These are phyloP conservation scores for Penicillium sp. DNA, from an alignment of 2,329 filamentous ascomycete genomes.

Conservation along the genomic window DNA sequence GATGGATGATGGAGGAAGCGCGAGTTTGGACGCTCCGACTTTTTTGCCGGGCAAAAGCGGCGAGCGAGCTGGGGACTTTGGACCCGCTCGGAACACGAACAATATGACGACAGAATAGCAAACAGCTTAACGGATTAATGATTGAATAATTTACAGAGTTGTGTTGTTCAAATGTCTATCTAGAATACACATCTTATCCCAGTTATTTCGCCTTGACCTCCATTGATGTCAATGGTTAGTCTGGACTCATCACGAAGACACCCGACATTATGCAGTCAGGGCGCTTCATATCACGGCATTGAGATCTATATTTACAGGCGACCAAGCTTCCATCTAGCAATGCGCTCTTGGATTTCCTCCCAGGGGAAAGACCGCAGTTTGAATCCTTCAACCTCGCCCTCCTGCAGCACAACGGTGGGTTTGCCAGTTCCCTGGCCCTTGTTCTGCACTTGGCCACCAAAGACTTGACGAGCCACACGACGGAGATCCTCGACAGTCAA, in stretches of 20 bases:
- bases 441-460: constrained; percentile 76
- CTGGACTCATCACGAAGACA: not conserved
- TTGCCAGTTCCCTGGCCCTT: constrained; percentile 75
- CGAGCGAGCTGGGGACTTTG: constrained; percentile 29
- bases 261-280: not conserved
- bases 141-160: constrained; percentile 17
- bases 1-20: constrained; percentile 27
- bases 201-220: constrained; percentile 1
- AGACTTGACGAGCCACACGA: constrained; percentile 74
- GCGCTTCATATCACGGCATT: not conserved
- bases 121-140: not conserved
- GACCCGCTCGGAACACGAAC: constrained; percentile 16
- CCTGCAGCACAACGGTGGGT: constrained; percentile 92
- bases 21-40: constrained; percentile 34
- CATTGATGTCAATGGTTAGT: not conserved
- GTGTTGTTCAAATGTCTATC: constrained; percentile 11
- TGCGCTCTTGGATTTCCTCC: constrained; percentile 86
- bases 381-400: constrained; percentile 73
- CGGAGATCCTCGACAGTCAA: constrained; percentile 79
- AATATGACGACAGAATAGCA: not conserved
- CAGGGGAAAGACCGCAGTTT: constrained; percentile 70
- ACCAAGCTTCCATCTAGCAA: constrained; percentile 80
- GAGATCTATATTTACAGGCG: constrained; percentile 47
- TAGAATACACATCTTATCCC: constrained; percentile 10
- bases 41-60: constrained; percentile 41